Percentiles rank a stretch among this genome's conserved stretches.
Conservation (phyloP, 2,329 filamentous ascomycete genomes). For the Ascosphaera apis region DNA sequence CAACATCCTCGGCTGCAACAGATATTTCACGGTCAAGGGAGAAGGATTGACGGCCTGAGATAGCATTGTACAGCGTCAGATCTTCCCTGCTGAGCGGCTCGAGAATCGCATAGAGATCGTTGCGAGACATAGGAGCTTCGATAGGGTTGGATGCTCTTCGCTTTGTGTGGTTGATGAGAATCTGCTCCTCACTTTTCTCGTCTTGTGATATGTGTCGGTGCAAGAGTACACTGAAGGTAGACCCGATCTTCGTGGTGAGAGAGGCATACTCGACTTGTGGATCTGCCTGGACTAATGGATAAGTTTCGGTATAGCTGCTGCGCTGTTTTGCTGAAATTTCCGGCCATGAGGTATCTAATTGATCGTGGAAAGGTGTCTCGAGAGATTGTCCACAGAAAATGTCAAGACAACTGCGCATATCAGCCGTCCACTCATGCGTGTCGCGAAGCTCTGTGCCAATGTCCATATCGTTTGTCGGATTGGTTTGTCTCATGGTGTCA, state of each 20-base stretch:
- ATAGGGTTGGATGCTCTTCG: constrained; percentile 7
- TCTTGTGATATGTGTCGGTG: constrained; percentile 3
- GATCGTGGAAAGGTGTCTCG: constrained; percentile 17
- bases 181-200: constrained; percentile 9
- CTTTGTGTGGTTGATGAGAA: constrained; percentile 12
- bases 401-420: background rate
- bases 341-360: constrained; percentile 41
- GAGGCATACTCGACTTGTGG: constrained; percentile 21
- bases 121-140: constrained; percentile 11
- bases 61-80: constrained; percentile 12
- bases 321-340: constrained; percentile 30
- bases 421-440: background rate
- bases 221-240: constrained; percentile 12
- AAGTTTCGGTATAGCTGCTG: constrained; percentile 30
- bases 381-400: background rate
- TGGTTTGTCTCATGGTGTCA: too few species aligned
- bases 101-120: constrained; percentile 25
- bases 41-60: constrained; percentile 27
- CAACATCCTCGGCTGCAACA: constrained; percentile 51
- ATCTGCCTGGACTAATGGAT: constrained; percentile 30
- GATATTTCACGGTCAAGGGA: constrained; percentile 51
- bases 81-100: constrained; percentile 25
- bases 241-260: constrained; percentile 14
- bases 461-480: background rate
- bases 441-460: background rate